A percentile compares a stretch with the other conserved stretches of the same genome.
Evolutionary conservation across 1,139 yeast genomes (phyloP).

Genomic region (Hyphopichia wangnamkhiaoensis): DNA sequence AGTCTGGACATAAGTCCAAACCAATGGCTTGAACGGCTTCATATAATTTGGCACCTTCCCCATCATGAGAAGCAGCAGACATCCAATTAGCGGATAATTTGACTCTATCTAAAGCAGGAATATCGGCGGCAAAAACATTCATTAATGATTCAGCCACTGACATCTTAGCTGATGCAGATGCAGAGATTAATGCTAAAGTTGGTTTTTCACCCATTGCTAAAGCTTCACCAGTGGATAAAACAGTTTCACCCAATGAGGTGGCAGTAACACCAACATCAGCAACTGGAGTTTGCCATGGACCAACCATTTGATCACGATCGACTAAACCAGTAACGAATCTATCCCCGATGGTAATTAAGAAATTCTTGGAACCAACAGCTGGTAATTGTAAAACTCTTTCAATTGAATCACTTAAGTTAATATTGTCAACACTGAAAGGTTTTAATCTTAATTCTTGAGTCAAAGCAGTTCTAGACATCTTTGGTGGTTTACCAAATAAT

Average conservation of each 20-base stretch:
- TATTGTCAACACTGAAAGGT: conserved; percentile 36
- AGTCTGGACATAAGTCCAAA: conserved; percentile 87
- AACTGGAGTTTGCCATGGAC: conserved; percentile 99
- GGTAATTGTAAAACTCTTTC: conserved; percentile 86
- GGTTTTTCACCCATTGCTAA: conserved; percentile 98
- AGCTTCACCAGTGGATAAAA: conserved; percentile 87
- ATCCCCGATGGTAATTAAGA: conserved; percentile 96
- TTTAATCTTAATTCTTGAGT: conserved; percentile 63
- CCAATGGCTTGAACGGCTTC: conserved; percentile 98
- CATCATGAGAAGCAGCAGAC: conserved; percentile 95
- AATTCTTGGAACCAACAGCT: conserved; percentile 92
- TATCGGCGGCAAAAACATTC: conserved; percentile 88
- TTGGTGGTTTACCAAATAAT: conserved; percentile 97
- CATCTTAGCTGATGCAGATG: conserved; percentile 97
- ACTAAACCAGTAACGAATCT: conserved; percentile 94
- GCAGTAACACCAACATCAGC: conserved; percentile 99
- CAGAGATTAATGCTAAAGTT: conserved; percentile 80
- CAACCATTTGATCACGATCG: conserved; percentile 98
- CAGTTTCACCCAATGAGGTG: conserved; percentile 77
- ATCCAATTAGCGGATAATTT: conserved; percentile 98
- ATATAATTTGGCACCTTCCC: conserved; percentile 93
- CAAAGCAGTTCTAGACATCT: conserved; percentile 78
- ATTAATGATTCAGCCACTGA: conserved; percentile 93
- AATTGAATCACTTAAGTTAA: conserved; percentile 63
- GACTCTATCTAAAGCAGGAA: conserved; percentile 70